Percentiles rank a stretch among this genome's conserved stretches.
phyloP scores from a whole-genome alignment of 495 filamentous ascomycete species.

The Neurospora sp. region DNA sequence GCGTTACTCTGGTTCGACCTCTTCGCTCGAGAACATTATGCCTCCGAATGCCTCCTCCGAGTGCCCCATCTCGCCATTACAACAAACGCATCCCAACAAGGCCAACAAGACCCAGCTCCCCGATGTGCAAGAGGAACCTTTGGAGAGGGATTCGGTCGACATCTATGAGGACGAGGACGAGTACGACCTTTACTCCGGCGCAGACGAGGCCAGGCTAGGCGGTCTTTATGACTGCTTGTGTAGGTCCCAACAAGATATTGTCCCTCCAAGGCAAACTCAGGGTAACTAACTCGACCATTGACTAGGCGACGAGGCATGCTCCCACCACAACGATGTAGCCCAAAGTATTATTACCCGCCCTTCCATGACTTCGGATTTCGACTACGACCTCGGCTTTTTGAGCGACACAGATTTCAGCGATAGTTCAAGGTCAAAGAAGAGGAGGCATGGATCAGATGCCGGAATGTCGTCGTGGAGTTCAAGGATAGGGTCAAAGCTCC shows the following conservation, averaged over 20 bases:
- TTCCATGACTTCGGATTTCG: conserved; percentile 24
- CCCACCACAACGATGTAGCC: conserved; percentile 25
- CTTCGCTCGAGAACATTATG: conserved; percentile 36
- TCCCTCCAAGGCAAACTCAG: neutral
- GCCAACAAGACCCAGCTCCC: conserved; percentile 41
- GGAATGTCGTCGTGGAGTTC: conserved; percentile 54
- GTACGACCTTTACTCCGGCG: conserved; percentile 13
- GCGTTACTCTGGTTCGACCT: conserved; percentile 44
- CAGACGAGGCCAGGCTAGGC: neutral
- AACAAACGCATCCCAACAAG: conserved; percentile 24
- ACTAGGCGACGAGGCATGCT: conserved; percentile 36
- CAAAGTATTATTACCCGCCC: conserved; percentile 28
- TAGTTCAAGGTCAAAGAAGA: conserved; percentile 42
- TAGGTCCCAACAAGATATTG: conserved; percentile 22
- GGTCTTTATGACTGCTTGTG: conserved; percentile 43
- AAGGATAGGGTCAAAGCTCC: conserved; percentile 59
- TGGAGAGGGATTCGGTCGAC: conserved; percentile 46
- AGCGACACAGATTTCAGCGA: conserved; percentile 49
- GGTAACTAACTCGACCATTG: neutral
- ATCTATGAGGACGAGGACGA: conserved; percentile 33
- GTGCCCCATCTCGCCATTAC: conserved; percentile 34
- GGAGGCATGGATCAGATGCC: conserved; percentile 52
- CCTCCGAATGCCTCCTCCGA: conserved; percentile 24
- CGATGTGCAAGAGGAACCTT: conserved; percentile 45
- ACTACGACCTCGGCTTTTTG: conserved; percentile 53